A percentile compares a stretch with the other conserved stretches of the same genome.
phyloP scores from a whole-genome alignment of 257 asterid species.

The Linderniella brevidens region DNA sequence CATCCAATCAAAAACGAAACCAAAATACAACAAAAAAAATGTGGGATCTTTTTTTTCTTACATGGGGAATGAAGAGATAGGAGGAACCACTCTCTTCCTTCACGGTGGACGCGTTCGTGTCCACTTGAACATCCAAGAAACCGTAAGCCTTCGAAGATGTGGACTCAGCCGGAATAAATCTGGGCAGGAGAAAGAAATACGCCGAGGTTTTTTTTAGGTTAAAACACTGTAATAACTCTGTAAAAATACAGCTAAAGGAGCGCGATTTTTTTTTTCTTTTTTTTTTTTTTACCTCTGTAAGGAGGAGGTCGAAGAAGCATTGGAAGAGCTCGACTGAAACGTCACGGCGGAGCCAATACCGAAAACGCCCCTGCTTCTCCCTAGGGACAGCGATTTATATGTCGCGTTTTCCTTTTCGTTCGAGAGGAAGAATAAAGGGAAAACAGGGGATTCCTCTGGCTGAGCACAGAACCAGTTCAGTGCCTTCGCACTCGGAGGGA shows the following conservation, averaged over 20 bases:
- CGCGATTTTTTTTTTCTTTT: too few relatives aligned
- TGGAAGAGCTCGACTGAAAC: background rate
- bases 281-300: too few relatives aligned
- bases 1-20: background rate
- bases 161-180: constrained; percentile 42
- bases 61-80: constrained; percentile 76
- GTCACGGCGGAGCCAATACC: constrained; percentile 79
- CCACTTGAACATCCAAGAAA: constrained; percentile 43
- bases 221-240: background rate
- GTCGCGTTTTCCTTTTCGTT: constrained; percentile 49
- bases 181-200: constrained; percentile 17
- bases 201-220: background rate
- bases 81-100: constrained; percentile 45
- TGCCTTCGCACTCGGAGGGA: constrained; percentile 91
- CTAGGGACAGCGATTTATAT: constrained; percentile 44
- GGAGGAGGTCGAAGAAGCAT: constrained; percentile 3
- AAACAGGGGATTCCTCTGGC: constrained; percentile 49
- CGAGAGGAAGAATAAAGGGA: constrained; percentile 65
- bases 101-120: constrained; percentile 21
- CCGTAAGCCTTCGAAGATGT: constrained; percentile 67
- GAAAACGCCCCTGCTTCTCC: constrained; percentile 69
- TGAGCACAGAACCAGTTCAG: constrained; percentile 80
- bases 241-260: too few relatives aligned
- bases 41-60: constrained; percentile 11
- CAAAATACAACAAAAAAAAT: constrained; percentile 6